Conservation (phyloP, 352 stramenopile species). For the Phytopythium oedochilum region DNA sequence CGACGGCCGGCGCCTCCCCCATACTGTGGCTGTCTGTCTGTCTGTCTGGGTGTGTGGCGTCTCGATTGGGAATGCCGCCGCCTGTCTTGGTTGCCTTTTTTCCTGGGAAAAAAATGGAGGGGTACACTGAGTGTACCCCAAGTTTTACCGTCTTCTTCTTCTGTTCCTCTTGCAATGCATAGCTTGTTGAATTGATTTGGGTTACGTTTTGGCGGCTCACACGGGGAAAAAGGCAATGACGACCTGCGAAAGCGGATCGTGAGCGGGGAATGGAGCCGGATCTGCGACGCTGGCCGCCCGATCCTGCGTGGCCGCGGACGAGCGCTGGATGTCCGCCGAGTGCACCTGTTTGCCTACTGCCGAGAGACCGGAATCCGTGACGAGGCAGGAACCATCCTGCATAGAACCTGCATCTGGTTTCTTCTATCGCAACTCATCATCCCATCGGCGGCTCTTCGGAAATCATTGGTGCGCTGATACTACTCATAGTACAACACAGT, state of each 20-base stretch:
- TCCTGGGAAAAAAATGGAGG: too few relatives aligned
- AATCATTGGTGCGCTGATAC: too few relatives aligned
- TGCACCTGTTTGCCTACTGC: not conserved
- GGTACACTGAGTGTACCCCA: too few relatives aligned
- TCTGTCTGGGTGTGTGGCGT: not conserved
- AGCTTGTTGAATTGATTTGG: not conserved
- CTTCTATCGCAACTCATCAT: too few relatives aligned
- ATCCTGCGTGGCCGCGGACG: not conserved
- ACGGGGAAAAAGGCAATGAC: too few relatives aligned
- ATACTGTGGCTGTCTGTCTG: not conserved
- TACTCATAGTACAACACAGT: too few relatives aligned
- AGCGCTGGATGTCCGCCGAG: not conserved
- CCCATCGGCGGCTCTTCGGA: too few relatives aligned
- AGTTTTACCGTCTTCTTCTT: too few relatives aligned
- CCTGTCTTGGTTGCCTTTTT: too few relatives aligned
- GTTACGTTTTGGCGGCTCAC: not conserved
- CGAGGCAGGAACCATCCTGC: constrained; percentile 3
- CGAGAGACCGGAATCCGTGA: constrained; percentile 6
- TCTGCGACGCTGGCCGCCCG: constrained; percentile 1
- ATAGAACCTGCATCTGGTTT: not conserved
- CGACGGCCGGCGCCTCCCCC: constrained; percentile 3
- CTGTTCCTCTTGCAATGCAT: not conserved
- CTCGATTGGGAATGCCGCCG: not conserved
- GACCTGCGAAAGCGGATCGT: not conserved
- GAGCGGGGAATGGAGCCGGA: constrained; percentile 1